These are phyloP conservation scores for Helminthosporium solani DNA, from an alignment of 2,329 filamentous ascomycete species.

Conservation along the genomic window DNA sequence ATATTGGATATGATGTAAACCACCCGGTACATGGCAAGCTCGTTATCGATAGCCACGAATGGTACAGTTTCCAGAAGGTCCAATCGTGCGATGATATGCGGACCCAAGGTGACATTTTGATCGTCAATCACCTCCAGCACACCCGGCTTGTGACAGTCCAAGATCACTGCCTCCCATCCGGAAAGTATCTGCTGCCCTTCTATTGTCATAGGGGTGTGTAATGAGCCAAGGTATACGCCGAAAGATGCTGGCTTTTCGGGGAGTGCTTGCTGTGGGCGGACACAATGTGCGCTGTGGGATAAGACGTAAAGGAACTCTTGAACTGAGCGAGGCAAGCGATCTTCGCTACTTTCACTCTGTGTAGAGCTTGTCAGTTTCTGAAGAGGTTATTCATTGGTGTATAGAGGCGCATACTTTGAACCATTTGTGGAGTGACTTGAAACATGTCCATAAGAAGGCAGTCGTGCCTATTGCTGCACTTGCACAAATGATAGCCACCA, in stretches of 20 bases:
- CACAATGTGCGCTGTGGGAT: constrained; percentile 19
- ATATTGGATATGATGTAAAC: constrained; percentile 28
- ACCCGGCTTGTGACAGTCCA: constrained; percentile 33
- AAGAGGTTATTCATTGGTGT: background rate
- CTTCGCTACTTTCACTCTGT: constrained; percentile 18
- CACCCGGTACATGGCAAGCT: constrained; percentile 28
- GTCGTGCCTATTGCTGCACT: constrained; percentile 30
- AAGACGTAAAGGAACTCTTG: constrained; percentile 34
- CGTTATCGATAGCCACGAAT: constrained; percentile 20
- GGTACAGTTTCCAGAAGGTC: constrained; percentile 30
- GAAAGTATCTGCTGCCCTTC: constrained; percentile 29
- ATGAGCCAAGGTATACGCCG: constrained; percentile 36
- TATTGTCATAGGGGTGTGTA: constrained; percentile 27
- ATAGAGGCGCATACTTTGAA: constrained; percentile 20
- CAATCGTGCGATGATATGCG: constrained; percentile 35
- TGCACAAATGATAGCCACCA: constrained; percentile 34
- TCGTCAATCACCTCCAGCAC: constrained; percentile 33
- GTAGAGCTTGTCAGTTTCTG: constrained; percentile 9
- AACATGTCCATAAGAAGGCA: constrained; percentile 29
- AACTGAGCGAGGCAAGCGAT: constrained; percentile 26
- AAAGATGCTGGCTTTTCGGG: constrained; percentile 36
- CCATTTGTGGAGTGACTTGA: constrained; percentile 18
- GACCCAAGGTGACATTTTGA: constrained; percentile 24
- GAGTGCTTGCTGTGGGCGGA: constrained; percentile 20
- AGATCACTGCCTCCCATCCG: constrained; percentile 36